These are phyloP conservation scores for Gastrodia elata DNA, from an alignment of 106 monocot species.

Conservation along the genomic window DNA sequence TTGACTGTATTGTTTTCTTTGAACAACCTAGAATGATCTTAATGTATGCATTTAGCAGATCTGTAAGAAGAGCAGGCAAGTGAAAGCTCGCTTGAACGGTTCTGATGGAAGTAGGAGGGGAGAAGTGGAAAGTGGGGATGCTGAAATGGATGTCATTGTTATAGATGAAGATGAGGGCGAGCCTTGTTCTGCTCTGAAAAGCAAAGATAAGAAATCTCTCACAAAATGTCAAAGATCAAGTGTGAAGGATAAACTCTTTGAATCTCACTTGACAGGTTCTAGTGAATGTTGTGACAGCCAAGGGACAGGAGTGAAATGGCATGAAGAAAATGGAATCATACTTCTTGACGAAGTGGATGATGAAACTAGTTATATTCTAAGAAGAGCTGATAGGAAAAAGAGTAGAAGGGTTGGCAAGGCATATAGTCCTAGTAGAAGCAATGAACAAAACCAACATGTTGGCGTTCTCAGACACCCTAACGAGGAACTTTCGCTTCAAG, in stretches of 20 bases:
- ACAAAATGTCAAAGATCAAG: constrained; percentile 6
- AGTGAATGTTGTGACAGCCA: not conserved
- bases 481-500: not conserved
- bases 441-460: not conserved
- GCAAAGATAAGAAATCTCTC: not conserved
- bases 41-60: not conserved
- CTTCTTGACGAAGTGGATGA: not conserved
- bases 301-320: not conserved
- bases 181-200: not conserved
- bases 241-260: not conserved
- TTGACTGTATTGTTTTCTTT: not conserved
- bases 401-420: constrained; percentile 8
- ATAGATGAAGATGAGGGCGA: constrained; percentile 8
- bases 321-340: not conserved
- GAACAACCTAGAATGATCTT: not conserved
- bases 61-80: constrained; percentile 3
- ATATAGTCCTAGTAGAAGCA: not conserved
- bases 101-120: constrained; percentile 17
- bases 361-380: not conserved
- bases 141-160: constrained; percentile 6
- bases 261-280: not conserved
- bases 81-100: constrained; percentile 28
- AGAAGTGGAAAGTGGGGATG: constrained; percentile 14
- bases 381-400: constrained; percentile 6
- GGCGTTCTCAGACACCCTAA: not conserved